phyloP scores from a whole-genome alignment of 2,329 filamentous ascomycete species.

The Aspergillus neotritici region DNA sequence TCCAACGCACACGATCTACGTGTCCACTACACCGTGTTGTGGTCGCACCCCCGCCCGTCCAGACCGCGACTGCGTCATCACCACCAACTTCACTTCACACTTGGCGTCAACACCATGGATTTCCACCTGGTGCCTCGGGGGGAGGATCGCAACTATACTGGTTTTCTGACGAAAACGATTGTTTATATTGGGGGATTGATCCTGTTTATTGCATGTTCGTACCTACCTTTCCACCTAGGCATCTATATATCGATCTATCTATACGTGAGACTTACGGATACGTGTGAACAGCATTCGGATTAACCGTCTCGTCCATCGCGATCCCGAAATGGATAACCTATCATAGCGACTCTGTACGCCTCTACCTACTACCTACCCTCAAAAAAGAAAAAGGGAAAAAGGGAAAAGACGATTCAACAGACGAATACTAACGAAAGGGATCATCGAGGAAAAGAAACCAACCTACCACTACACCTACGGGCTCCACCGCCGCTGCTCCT shows the following conservation, averaged over 20 bases:
- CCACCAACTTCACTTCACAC: too few species aligned
- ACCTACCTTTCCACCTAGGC: background rate
- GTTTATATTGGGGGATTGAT: slow-evolving; percentile 42
- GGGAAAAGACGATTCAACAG: too few species aligned
- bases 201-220: slow-evolving; percentile 41
- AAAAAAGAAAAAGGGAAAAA: too few species aligned
- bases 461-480: slow-evolving; percentile 65
- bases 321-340: slow-evolving; percentile 47
- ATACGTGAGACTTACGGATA: too few species aligned
- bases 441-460: slow-evolving; percentile 8
- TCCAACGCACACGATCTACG: background rate
- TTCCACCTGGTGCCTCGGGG: slow-evolving; percentile 41
- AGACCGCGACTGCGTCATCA: too few species aligned
- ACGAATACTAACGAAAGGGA: too few species aligned
- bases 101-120: slow-evolving; percentile 28
- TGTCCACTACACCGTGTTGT: too few species aligned
- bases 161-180: slow-evolving; percentile 45
- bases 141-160: slow-evolving; percentile 42
- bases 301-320: slow-evolving; percentile 44
- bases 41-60: too few species aligned
- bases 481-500: slow-evolving; percentile 75
- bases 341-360: slow-evolving; percentile 28
- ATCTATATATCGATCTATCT: background rate
- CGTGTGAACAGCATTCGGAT: slow-evolving; percentile 33
- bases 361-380: background rate